These are phyloP conservation scores for Thraustochytrium striatum DNA, from an alignment of 352 stramenopile genomes.

Conservation along the genomic window DNA sequence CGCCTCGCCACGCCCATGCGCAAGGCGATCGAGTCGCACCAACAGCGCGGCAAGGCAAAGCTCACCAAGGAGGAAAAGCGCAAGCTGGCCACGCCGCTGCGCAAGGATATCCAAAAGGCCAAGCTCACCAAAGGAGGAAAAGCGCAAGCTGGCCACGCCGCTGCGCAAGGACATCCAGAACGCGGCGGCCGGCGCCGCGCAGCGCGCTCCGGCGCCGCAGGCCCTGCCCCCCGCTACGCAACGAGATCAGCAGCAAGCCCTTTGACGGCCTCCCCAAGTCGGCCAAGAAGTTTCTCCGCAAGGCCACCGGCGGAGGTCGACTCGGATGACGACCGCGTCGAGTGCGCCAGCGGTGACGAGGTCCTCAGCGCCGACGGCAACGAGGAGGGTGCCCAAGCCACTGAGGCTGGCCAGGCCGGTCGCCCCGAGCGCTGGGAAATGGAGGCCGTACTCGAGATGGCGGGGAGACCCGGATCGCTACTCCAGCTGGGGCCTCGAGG, in stretches of 20 bases:
- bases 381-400: not conserved
- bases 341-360: not conserved
- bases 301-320: not conserved
- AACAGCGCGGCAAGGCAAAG: not conserved
- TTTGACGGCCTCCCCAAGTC: constrained; percentile 32
- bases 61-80: not conserved
- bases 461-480: not conserved
- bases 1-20: not conserved
- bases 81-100: not conserved
- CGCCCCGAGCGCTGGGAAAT: not conserved
- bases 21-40: not conserved
- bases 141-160: constrained; percentile 14
- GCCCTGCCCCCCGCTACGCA: no score
- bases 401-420: not conserved
- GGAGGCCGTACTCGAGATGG: not conserved
- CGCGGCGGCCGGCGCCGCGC: not conserved
- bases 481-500: constrained; percentile 5
- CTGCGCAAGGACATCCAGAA: constrained; percentile 37
- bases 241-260: no score
- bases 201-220: no score
- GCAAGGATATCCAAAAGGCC: not conserved
- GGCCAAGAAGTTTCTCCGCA: constrained; percentile 2
- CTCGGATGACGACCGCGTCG: not conserved
- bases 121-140: no score
- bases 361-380: not conserved